A percentile compares a stretch with the other conserved stretches of the same genome.
phyloP scores from a whole-genome alignment of 148 eudicot genomes.

The Polygonum aviculare region DNA sequence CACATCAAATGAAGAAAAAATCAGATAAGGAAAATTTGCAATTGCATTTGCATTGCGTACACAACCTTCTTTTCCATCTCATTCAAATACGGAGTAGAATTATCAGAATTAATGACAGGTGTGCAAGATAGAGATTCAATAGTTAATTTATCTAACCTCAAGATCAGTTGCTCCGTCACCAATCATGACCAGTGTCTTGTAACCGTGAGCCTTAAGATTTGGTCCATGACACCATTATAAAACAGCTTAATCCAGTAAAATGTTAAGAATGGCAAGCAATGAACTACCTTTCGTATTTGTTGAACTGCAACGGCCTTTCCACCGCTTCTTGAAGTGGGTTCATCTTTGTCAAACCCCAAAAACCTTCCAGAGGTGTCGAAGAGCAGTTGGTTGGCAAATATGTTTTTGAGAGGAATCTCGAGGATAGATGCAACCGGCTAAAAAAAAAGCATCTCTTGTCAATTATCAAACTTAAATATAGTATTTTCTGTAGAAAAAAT shows the following conservation, averaged over 20 bases:
- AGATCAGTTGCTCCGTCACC: constrained; percentile 99
- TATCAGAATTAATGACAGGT: background rate
- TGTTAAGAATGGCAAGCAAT: background rate
- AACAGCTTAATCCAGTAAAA: background rate
- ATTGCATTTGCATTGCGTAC: background rate
- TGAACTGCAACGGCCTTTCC: constrained; percentile 95
- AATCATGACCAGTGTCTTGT: constrained; percentile 77
- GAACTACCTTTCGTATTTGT: constrained; percentile 64
- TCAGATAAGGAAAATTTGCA: background rate
- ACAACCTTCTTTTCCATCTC: too few species aligned
- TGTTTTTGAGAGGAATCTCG: constrained; percentile 63
- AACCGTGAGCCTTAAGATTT: constrained; percentile 51
- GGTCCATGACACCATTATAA: background rate
- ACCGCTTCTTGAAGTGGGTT: constrained; percentile 94
- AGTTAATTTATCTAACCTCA: constrained; percentile 45
- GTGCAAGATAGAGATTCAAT: background rate
- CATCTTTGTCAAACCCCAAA: constrained; percentile 66
- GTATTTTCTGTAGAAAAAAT: background rate
- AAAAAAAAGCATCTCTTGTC: constrained; percentile 16
- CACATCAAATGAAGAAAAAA: background rate
- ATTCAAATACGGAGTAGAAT: background rate
- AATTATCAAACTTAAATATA: background rate
- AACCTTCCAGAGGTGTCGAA: constrained; percentile 70
- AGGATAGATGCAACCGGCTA: constrained; percentile 93
- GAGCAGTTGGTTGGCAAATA: constrained; percentile 75